Conservation (phyloP, 768 basidiomycete genomes). For the Naganishia randhawae region DNA sequence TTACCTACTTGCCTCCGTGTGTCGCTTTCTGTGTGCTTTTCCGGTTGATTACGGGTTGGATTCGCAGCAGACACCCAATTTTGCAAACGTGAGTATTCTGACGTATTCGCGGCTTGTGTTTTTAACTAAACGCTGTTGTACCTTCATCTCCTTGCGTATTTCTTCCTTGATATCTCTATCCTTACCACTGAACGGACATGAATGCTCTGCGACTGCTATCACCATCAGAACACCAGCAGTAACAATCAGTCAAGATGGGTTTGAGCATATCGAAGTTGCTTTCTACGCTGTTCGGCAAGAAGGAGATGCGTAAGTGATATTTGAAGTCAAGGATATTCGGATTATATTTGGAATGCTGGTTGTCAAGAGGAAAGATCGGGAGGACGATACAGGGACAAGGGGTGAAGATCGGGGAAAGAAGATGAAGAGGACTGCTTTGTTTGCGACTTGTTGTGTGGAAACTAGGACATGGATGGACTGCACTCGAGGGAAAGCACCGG, state of each 20-base stretch:
- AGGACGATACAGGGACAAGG: neutral
- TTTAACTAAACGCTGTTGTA: neutral
- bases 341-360: neutral
- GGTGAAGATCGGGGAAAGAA: neutral
- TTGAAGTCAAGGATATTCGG: neutral
- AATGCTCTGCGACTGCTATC: too few species aligned
- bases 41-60: neutral
- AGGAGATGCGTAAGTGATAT: conserved; percentile 90
- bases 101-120: neutral
- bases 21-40: neutral
- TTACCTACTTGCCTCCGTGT: conserved; percentile 8
- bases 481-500: too few species aligned
- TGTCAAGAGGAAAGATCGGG: neutral
- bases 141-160: neutral
- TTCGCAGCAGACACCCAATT: neutral
- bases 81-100: conserved; percentile 11
- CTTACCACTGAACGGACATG: too few species aligned
- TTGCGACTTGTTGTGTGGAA: neutral
- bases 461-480: neutral
- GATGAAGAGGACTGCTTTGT: conserved; percentile 1
- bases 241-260: conserved; percentile 49
- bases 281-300: conserved; percentile 88
- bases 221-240: neutral
- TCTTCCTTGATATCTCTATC: neutral
- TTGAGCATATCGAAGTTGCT: conserved; percentile 58